phyloP scores from a whole-genome alignment of 441 rosid genomes.

The Arabidopsis hybrid region DNA sequence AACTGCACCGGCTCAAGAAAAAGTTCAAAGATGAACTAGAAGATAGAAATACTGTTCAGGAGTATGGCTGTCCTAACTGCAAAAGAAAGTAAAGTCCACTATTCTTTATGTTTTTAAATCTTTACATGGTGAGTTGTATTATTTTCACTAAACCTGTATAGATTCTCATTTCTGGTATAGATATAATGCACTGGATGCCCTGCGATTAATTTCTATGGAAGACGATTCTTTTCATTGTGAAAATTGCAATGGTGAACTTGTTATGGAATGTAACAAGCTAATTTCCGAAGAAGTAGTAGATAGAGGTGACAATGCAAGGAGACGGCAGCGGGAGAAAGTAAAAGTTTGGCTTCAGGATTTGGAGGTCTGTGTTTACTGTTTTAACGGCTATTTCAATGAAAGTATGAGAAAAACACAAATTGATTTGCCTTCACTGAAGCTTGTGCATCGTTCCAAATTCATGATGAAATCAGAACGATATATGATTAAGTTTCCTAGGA shows the following conservation, averaged over 20 bases:
- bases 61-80: slow-evolving; percentile 91
- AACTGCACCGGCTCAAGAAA: slow-evolving; percentile 79
- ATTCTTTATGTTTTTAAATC: slow-evolving; percentile 13
- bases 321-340: slow-evolving; percentile 78
- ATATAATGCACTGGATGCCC: slow-evolving; percentile 92
- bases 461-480: slow-evolving; percentile 1
- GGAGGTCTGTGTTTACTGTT: slow-evolving; percentile 58
- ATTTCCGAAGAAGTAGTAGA: slow-evolving; percentile 85
- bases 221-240: slow-evolving; percentile 93
- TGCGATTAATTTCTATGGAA: slow-evolving; percentile 65
- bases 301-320: slow-evolving; percentile 92
- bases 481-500: slow-evolving; percentile 19
- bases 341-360: slow-evolving; percentile 69
- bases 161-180: slow-evolving; percentile 50
- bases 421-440: slow-evolving; percentile 3
- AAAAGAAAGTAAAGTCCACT: slow-evolving; percentile 64
- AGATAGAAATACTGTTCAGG: slow-evolving; percentile 86
- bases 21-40: slow-evolving; percentile 87
- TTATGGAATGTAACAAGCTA: slow-evolving; percentile 88
- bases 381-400: not conserved
- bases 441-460: slow-evolving; percentile 4
- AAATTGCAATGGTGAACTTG: slow-evolving; percentile 89
- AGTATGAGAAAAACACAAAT: not conserved
- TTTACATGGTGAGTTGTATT: slow-evolving; percentile 8
- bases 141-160: slow-evolving; percentile 25